Conservation (phyloP, 768 basidiomycete species). For the Termitomyces eurrhizus region DNA sequence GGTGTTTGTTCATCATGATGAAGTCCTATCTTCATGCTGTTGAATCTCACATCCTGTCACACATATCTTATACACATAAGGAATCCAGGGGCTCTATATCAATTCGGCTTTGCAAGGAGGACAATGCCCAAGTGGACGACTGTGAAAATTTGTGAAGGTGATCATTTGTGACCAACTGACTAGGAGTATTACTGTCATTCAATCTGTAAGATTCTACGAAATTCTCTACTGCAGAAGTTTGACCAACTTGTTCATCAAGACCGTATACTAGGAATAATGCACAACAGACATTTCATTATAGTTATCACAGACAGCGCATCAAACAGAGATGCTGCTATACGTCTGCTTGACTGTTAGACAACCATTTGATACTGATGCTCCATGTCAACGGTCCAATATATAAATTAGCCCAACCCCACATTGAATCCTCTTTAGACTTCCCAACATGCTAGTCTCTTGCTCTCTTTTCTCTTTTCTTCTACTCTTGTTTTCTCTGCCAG, state of each 20-base stretch:
- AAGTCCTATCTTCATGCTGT: background rate
- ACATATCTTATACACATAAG: background rate
- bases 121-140: background rate
- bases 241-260: background rate
- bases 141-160: background rate
- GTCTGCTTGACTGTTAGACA: background rate
- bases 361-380: background rate
- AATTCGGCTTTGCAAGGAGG: background rate
- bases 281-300: background rate
- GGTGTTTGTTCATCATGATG: background rate
- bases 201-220: background rate
- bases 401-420: background rate
- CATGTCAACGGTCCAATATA: background rate
- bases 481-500: slow-evolving; percentile 40
- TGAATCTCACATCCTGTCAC: background rate
- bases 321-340: background rate
- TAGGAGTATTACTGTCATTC: background rate
- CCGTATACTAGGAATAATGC: background rate
- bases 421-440: background rate
- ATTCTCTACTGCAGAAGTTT: background rate
- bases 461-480: slow-evolving; percentile 39
- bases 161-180: background rate
- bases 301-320: background rate
- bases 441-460: slow-evolving; percentile 16
- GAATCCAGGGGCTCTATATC: background rate